phyloP scores from a whole-genome alignment of 371 early-diverging fungal species.

The Mucor piriformis region DNA sequence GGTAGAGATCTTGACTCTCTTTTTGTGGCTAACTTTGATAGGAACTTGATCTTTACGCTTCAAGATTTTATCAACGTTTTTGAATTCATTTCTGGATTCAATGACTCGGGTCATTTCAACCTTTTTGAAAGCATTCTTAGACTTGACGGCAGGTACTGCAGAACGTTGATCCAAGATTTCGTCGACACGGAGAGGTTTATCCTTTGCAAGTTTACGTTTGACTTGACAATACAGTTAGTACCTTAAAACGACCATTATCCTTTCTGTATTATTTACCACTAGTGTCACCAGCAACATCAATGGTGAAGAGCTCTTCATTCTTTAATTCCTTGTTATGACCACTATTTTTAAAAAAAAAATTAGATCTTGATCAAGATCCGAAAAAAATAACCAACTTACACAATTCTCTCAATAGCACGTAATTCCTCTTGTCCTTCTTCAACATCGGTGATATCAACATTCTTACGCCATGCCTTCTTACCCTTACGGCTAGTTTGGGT shows the following conservation, averaged over 20 bases:
- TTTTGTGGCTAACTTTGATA: conserved; percentile 34
- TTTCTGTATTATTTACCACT: conserved; percentile 40
- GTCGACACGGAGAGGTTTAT: conserved; percentile 73
- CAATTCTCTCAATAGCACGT: conserved; percentile 73
- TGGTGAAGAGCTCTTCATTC: conserved; percentile 70
- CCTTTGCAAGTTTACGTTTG: conserved; percentile 41
- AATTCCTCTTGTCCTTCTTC: conserved; percentile 78
- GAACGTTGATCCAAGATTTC: conserved; percentile 76
- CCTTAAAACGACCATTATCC: background rate
- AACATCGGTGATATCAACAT: conserved; percentile 82
- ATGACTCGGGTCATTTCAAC: conserved; percentile 21
- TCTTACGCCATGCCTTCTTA: conserved; percentile 93
- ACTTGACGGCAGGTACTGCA: conserved; percentile 54
- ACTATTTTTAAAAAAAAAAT: conserved; percentile 17
- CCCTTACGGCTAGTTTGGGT: conserved; percentile 78
- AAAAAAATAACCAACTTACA: conserved; percentile 49
- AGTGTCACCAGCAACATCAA: conserved; percentile 75
- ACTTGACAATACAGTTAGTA: conserved; percentile 18
- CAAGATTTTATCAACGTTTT: conserved; percentile 5
- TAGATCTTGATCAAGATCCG: background rate
- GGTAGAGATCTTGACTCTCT: conserved; percentile 10
- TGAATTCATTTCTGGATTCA: conserved; percentile 27
- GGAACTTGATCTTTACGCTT: conserved; percentile 25
- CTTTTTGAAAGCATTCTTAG: conserved; percentile 28
- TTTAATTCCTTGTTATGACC: conserved; percentile 56